Evolutionary conservation across 2,329 filamentous ascomycete genomes (phyloP).

Genomic region (Bipolaris bicolor): DNA sequence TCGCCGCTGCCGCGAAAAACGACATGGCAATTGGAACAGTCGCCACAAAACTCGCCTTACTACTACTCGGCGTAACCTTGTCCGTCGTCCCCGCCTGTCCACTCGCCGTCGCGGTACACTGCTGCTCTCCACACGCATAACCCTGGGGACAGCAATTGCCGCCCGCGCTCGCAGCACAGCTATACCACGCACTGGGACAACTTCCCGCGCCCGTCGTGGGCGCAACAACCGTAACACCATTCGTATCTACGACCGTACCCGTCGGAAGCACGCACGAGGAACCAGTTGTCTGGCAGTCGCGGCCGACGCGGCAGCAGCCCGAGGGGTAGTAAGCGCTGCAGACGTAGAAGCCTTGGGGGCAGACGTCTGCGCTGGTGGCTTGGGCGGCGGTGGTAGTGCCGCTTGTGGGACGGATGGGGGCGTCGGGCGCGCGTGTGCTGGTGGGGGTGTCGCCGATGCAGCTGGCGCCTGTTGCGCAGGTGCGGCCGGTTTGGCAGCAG

Average conservation of each 20-base stretch:
- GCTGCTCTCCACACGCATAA: slow-evolving; percentile 44
- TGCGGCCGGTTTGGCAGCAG: slow-evolving; percentile 55
- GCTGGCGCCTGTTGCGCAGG: slow-evolving; percentile 50
- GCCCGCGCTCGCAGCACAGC: slow-evolving; percentile 68
- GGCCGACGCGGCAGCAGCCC: slow-evolving; percentile 86
- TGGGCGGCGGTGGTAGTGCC: slow-evolving; percentile 56
- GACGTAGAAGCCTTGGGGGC: slow-evolving; percentile 90
- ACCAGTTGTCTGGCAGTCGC: slow-evolving; percentile 76
- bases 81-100: slow-evolving; percentile 34
- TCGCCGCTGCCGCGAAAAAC: slow-evolving; percentile 33
- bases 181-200: slow-evolving; percentile 82
- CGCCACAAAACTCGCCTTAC: slow-evolving; percentile 37
- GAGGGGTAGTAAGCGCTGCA: slow-evolving; percentile 81
- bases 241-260: slow-evolving; percentile 66
- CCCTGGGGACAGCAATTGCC: slow-evolving; percentile 83
- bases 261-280: slow-evolving; percentile 68
- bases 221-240: slow-evolving; percentile 74
- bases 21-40: slow-evolving; percentile 40
- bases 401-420: slow-evolving; percentile 53
- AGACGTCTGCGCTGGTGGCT: slow-evolving; percentile 70
- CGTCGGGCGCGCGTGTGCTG: slow-evolving; percentile 46
- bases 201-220: slow-evolving; percentile 55
- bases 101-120: slow-evolving; percentile 44
- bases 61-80: slow-evolving; percentile 49
- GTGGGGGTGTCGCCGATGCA: slow-evolving; percentile 45